Evolutionary conservation across 768 basidiomycete genomes (phyloP).

Genomic region (Pleurotus pulmonarius): DNA sequence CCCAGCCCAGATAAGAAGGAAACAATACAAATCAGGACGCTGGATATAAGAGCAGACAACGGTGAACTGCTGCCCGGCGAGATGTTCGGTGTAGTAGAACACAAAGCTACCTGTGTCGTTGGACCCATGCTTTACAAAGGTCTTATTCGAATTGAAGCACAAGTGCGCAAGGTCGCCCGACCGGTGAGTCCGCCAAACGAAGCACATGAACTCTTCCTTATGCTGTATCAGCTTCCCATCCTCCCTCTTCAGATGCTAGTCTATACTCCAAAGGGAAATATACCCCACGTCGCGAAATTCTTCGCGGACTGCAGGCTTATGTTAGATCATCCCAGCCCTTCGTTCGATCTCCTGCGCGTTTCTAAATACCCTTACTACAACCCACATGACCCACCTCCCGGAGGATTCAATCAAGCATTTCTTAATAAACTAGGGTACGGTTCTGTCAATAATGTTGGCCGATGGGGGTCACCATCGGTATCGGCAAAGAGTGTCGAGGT

Average conservation of each 20-base stretch:
- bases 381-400: conserved; percentile 81
- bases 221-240: conserved; percentile 62
- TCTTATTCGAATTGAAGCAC: conserved; percentile 75
- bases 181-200: conserved; percentile 42
- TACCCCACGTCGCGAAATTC: conserved; percentile 74
- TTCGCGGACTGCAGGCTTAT: conserved; percentile 65
- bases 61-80: conserved; percentile 61
- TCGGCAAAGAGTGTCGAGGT: conserved; percentile 83
- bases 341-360: conserved; percentile 59
- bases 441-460: conserved; percentile 29
- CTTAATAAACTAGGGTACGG: conserved; percentile 38
- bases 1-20: conserved; percentile 54
- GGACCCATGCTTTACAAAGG: conserved; percentile 86
- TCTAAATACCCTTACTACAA: conserved; percentile 75
- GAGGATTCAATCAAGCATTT: conserved; percentile 48
- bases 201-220: conserved; percentile 10
- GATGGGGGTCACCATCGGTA: conserved; percentile 56
- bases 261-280: conserved; percentile 93
- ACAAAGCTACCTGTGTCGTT: conserved; percentile 73
- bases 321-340: conserved; percentile 76
- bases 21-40: conserved; percentile 76
- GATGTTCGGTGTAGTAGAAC: conserved; percentile 80
- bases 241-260: conserved; percentile 83
- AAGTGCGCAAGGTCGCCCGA: conserved; percentile 60
- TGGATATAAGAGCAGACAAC: conserved; percentile 42